These are phyloP conservation scores for Trypanosoma cruzi DNA, from an alignment of 208 protist genomes.

Conservation along the genomic window DNA sequence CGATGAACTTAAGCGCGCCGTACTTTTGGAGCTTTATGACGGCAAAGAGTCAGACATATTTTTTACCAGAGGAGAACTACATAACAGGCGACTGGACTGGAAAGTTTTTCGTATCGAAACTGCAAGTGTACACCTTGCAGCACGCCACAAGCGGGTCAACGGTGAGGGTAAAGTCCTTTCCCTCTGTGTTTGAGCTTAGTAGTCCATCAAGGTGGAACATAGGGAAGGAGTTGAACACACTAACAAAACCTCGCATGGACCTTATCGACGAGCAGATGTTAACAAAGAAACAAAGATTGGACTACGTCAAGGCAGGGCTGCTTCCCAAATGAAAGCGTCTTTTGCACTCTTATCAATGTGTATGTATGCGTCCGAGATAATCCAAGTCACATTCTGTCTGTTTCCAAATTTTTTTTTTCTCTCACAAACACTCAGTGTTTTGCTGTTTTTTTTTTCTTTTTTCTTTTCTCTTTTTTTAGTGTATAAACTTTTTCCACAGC, in stretches of 20 bases:
- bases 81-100: slow-evolving; percentile 93
- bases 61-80: slow-evolving; percentile 90
- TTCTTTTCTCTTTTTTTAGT: slow-evolving; percentile 3
- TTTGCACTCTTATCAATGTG: slow-evolving; percentile 1
- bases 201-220: slow-evolving; percentile 90
- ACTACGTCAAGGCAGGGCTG: slow-evolving; percentile 87
- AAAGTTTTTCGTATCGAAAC: slow-evolving; percentile 89
- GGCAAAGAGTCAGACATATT: slow-evolving; percentile 75
- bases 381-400: background rate
- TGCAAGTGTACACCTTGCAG: slow-evolving; percentile 91
- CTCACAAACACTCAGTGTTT: background rate
- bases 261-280: slow-evolving; percentile 93
- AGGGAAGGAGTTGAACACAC: slow-evolving; percentile 86
- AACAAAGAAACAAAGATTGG: slow-evolving; percentile 90
- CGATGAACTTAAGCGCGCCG: slow-evolving; percentile 87
- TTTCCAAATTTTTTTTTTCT: background rate
- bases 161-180: slow-evolving; percentile 88
- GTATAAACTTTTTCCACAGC: background rate
- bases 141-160: slow-evolving; percentile 84
- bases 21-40: slow-evolving; percentile 92
- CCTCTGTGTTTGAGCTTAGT: slow-evolving; percentile 86
- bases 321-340: slow-evolving; percentile 68
- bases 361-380: background rate
- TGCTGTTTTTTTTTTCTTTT: background rate
- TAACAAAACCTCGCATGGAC: slow-evolving; percentile 88